phyloP scores from a whole-genome alignment of 495 filamentous ascomycete genomes.

The Podospora didyma region DNA sequence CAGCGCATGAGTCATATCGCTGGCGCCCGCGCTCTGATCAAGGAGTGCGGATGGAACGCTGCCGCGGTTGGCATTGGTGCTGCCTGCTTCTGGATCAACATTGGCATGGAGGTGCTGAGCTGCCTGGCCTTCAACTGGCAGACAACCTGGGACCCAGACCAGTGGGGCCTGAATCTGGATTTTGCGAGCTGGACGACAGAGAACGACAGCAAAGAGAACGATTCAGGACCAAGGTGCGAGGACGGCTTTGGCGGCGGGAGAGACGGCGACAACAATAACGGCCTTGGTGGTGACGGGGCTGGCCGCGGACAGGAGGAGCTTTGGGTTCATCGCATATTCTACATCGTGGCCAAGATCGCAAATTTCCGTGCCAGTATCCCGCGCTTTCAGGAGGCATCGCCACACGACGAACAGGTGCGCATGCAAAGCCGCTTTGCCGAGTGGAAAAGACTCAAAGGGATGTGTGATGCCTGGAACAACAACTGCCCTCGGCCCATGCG shows the following conservation, averaged over 20 bases:
- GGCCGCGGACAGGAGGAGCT: constrained; percentile 60
- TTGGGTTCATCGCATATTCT: constrained; percentile 91
- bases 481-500: constrained; percentile 80
- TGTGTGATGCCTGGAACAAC: constrained; percentile 79
- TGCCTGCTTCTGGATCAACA: constrained; percentile 93
- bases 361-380: constrained; percentile 73
- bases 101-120: constrained; percentile 82
- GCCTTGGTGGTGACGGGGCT: constrained; percentile 29
- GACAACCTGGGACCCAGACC: constrained; percentile 85
- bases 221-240: constrained; percentile 29
- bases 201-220: constrained; percentile 43
- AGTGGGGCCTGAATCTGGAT: constrained; percentile 86
- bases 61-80: constrained; percentile 73
- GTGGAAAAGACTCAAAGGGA: constrained; percentile 68
- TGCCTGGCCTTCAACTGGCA: constrained; percentile 87
- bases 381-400: constrained; percentile 53
- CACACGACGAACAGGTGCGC: constrained; percentile 57
- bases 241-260: constrained; percentile 52
- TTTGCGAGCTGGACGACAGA: constrained; percentile 39
- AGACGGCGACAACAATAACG: constrained; percentile 65
- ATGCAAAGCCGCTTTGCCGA: constrained; percentile 64
- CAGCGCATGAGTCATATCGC: constrained; percentile 84
- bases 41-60: constrained; percentile 87
- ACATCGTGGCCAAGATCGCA: constrained; percentile 81
- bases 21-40: constrained; percentile 81